These are phyloP conservation scores for Heterobasidion irregulare DNA, from an alignment of 1,284 basidiomycete genomes.

Conservation along the genomic window DNA sequence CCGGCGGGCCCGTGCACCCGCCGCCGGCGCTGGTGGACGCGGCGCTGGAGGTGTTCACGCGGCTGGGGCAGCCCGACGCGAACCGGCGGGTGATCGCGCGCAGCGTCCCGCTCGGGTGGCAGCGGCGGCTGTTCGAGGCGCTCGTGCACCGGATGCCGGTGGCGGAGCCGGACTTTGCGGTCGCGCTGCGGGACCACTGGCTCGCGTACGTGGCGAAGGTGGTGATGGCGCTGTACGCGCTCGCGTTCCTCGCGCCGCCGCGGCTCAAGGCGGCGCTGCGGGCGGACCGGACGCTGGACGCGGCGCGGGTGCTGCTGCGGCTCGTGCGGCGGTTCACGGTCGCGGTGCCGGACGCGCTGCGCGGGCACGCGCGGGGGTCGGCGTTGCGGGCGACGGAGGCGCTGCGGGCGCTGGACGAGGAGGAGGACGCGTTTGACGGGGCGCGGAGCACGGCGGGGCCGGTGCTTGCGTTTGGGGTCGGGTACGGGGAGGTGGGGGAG, in stretches of 20 bases:
- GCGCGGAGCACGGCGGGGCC: slow-evolving; percentile 43
- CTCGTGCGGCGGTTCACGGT: slow-evolving; percentile 54
- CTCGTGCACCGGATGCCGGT: slow-evolving; percentile 82
- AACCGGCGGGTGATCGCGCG: slow-evolving; percentile 72
- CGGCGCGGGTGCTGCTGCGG: slow-evolving; percentile 56
- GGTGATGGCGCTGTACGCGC: slow-evolving; percentile 76
- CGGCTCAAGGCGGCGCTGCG: slow-evolving; percentile 66
- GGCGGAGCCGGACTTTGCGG: slow-evolving; percentile 66
- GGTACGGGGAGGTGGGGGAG: slow-evolving; percentile 67
- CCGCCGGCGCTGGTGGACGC: slow-evolving; percentile 63
- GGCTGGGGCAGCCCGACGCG: slow-evolving; percentile 66
- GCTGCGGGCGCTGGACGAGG: slow-evolving; percentile 79
- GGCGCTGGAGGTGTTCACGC: slow-evolving; percentile 80
- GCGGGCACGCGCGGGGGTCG: slow-evolving; percentile 51
- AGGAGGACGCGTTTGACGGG: slow-evolving; percentile 65
- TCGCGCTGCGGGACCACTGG: slow-evolving; percentile 57
- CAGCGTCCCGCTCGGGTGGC: slow-evolving; percentile 46
- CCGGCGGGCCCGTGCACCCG: slow-evolving; percentile 27
- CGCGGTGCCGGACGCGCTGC: slow-evolving; percentile 36
- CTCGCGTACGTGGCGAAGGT: slow-evolving; percentile 75
- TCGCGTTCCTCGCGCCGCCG: slow-evolving; percentile 79
- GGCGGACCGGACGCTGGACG: slow-evolving; percentile 45
- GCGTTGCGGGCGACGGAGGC: slow-evolving; percentile 77
- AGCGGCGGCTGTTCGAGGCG: slow-evolving; percentile 58
- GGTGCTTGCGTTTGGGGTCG: slow-evolving; percentile 66